Percentiles rank a stretch among this genome's conserved stretches.
phyloP scores from a whole-genome alignment of 805 yeast genomes.

The Metschnikowia shivogae region DNA sequence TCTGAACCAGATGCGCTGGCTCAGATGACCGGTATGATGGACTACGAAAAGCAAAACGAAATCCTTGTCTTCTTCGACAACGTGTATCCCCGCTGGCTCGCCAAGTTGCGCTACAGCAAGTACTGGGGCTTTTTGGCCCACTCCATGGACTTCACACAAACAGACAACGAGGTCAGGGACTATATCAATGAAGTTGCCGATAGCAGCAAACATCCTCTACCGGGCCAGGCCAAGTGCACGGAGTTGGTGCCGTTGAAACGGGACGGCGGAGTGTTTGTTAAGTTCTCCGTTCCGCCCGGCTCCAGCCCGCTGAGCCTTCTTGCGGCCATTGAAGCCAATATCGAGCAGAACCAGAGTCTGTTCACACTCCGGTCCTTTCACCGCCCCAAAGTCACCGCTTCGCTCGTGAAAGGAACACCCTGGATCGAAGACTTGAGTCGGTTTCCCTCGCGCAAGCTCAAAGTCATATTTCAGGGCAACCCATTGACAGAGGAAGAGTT shows the following conservation, averaged over 20 bases:
- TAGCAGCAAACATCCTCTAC: constrained; percentile 25
- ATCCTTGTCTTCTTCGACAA: constrained; percentile 36
- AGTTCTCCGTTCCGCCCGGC: constrained; percentile 57
- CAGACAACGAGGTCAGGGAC: constrained; percentile 17
- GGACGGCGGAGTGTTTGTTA: constrained; percentile 94
- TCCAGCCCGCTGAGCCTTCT: constrained; percentile 51
- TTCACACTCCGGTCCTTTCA: constrained; percentile 13
- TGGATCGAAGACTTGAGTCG: constrained; percentile 94
- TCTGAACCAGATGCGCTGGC: constrained; percentile 31
- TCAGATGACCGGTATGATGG: constrained; percentile 39
- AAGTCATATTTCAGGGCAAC: constrained; percentile 72
- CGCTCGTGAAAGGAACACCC: constrained; percentile 84
- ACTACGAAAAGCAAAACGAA: constrained; percentile 27
- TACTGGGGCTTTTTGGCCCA: constrained; percentile 19
- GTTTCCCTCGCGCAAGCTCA: constrained; percentile 59
- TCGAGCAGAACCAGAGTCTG: constrained; percentile 20
- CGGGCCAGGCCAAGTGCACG: constrained; percentile 38
- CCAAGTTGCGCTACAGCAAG: constrained; percentile 23
- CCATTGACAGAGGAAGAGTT: constrained; percentile 74
- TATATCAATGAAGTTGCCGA: constrained; percentile 16
- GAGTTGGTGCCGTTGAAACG: constrained; percentile 66
- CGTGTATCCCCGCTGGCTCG: constrained; percentile 28
- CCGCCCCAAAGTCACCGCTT: constrained; percentile 42
- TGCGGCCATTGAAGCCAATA: constrained; percentile 45
- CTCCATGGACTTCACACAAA: constrained; percentile 12